These are phyloP conservation scores for Phoma herbarum DNA, from an alignment of 2,329 filamentous ascomycete species.

Conservation along the genomic window DNA sequence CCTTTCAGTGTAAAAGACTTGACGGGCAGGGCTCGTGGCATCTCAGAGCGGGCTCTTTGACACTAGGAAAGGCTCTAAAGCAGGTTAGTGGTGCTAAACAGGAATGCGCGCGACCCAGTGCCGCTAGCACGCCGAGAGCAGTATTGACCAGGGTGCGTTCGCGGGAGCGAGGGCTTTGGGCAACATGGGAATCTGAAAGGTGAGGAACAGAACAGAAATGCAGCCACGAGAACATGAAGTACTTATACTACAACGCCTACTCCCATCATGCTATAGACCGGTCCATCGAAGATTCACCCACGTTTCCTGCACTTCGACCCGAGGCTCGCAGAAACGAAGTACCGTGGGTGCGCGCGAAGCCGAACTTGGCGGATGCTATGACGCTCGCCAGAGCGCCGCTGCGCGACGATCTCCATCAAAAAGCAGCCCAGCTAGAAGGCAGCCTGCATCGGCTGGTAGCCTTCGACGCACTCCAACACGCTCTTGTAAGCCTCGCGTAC, in stretches of 20 bases:
- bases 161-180: slow-evolving; percentile 11
- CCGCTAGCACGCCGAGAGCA: slow-evolving; percentile 24
- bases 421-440: slow-evolving; percentile 16
- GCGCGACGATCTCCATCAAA: slow-evolving; percentile 21
- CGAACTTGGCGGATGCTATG: slow-evolving; percentile 21
- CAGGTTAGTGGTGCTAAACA: slow-evolving; percentile 29
- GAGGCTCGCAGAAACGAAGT: slow-evolving; percentile 6
- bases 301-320: not conserved
- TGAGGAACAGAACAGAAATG: not conserved
- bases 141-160: slow-evolving; percentile 18
- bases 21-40: slow-evolving; percentile 38
- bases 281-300: not conserved
- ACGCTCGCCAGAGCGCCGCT: slow-evolving; percentile 14
- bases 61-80: slow-evolving; percentile 35
- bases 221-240: not conserved
- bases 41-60: slow-evolving; percentile 33
- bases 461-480: not conserved
- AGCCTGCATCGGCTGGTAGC: slow-evolving; percentile 12
- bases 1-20: slow-evolving; percentile 36
- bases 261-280: not conserved
- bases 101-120: slow-evolving; percentile 29
- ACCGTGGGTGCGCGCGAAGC: slow-evolving; percentile 11
- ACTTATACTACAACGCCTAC: not conserved
- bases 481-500: slow-evolving; percentile 3
- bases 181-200: not conserved